Evolutionary conservation across 495 filamentous ascomycete genomes (phyloP).

Genomic region (Penicillium cosmopolitanum): DNA sequence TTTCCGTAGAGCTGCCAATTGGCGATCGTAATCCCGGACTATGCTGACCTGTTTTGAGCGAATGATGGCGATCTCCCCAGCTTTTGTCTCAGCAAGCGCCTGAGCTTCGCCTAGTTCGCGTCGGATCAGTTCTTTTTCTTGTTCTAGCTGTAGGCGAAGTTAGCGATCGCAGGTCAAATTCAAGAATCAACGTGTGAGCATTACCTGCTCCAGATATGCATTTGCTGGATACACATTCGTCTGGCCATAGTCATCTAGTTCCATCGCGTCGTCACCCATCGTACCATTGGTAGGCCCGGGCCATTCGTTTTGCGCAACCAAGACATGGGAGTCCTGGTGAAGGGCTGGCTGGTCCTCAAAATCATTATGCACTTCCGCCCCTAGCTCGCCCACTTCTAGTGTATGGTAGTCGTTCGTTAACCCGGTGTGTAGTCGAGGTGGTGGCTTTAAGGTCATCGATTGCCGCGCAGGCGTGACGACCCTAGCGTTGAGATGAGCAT

Average conservation of each 20-base stretch:
- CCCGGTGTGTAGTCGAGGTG: slow-evolving; percentile 40
- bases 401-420: slow-evolving; percentile 57
- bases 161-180: slow-evolving; percentile 27
- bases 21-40: slow-evolving; percentile 58
- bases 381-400: slow-evolving; percentile 59
- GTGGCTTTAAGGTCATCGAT: slow-evolving; percentile 30
- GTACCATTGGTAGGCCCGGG: slow-evolving; percentile 14
- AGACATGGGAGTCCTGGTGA: slow-evolving; percentile 21
- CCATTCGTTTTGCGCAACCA: slow-evolving; percentile 10
- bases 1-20: slow-evolving; percentile 55
- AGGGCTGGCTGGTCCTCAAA: slow-evolving; percentile 36
- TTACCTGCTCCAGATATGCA: slow-evolving; percentile 40
- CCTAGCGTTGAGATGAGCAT: slow-evolving; percentile 10
- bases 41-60: slow-evolving; percentile 63
- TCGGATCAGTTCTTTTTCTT: slow-evolving; percentile 53
- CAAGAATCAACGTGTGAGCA: not conserved
- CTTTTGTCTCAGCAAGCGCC: slow-evolving; percentile 53
- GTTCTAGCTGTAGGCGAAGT: slow-evolving; percentile 48
- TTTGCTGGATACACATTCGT: slow-evolving; percentile 16
- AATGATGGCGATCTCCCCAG: slow-evolving; percentile 70
- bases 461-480: slow-evolving; percentile 9
- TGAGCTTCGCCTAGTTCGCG: slow-evolving; percentile 54
- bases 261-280: slow-evolving; percentile 26
- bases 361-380: slow-evolving; percentile 55
- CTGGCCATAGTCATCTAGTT: slow-evolving; percentile 37